phyloP scores from a whole-genome alignment of 805 yeast genomes.

The Pichia paraexigua region DNA sequence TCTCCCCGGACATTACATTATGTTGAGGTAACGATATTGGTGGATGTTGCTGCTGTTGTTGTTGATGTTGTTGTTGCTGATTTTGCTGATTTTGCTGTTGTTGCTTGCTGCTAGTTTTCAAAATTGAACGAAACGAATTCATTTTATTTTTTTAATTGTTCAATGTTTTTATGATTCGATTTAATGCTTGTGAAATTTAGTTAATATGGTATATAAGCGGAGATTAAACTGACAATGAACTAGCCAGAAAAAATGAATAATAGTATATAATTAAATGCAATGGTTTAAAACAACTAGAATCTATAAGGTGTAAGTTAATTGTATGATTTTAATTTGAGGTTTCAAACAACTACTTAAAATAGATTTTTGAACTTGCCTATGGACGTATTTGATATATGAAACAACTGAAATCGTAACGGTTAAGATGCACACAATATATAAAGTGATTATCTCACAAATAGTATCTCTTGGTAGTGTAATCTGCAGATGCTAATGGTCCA shows the following conservation, averaged over 20 bases:
- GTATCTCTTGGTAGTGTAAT: too few relatives aligned
- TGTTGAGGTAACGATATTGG: neutral
- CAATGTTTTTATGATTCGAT: neutral
- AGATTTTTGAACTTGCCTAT: too few relatives aligned
- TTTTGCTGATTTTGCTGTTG: neutral
- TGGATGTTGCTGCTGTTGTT: neutral
- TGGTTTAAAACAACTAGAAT: too few relatives aligned
- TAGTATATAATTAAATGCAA: too few relatives aligned
- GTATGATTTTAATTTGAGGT: neutral
- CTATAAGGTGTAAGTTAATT: too few relatives aligned
- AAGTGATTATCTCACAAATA: neutral
- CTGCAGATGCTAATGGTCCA: neutral
- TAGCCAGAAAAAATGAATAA: too few relatives aligned
- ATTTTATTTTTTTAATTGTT: too few relatives aligned
- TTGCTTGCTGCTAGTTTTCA: neutral
- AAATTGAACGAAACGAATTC: neutral
- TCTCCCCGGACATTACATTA: neutral
- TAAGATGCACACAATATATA: neutral
- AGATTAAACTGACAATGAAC: too few relatives aligned
- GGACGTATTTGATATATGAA: neutral
- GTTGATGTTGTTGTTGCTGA: neutral
- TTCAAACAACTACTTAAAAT: too few relatives aligned
- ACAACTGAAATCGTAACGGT: neutral
- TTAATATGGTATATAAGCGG: too few relatives aligned
- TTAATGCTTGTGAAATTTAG: too few relatives aligned